Evolutionary conservation across 1,284 basidiomycete genomes (phyloP), one percentile per base, ranked within the genome.

Genomic region (Sanghuangporus weigelae): DNA sequence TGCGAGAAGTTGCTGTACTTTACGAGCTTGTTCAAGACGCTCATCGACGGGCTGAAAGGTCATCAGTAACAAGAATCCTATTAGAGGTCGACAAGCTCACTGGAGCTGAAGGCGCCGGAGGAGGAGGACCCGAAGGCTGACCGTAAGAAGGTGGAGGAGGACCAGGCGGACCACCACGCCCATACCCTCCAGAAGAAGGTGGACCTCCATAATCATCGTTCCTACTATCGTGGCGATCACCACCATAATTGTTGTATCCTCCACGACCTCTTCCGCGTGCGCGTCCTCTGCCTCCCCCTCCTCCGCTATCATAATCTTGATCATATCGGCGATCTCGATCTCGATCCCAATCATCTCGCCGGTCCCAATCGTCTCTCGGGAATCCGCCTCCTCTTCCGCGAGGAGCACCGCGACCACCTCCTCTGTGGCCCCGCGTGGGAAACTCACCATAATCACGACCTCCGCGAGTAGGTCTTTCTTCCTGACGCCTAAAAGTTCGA

Each of bases 21-120:
- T 90, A 62, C 86, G 84, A 3, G 90, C 91, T 77, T 92, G 89
- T 69, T 92, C 90, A 31, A 93, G 77, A 26, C 90, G 87, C 61
- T 92, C 89, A 65, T 90, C 87, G 42, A 78, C 73, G 40, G 77
- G 71, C 77, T 78, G 64, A 8, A 19, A 46, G 21, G 16, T 38
- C 53, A 14, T 48, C 44, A 56, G 39, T 14, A 49, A 35, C 14
- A 53, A 7, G 21, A 12, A 42, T 3, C 7, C 49, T 38, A 35
- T 31, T 19, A 12, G 0, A 36, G 4, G 38, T 44, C 3, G 5
- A 10, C 40, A 7, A 7, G 40, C 60, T 65, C 38, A 65, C 64
- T 19, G 55, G 60, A 23, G 56, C 60, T 31, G 49, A 26, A 26
- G 56, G 39, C 8, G 56, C 48, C 2, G 63, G 55, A 51, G 59